Evolutionary conservation across 208 protist species (phyloP).

Genomic region (Acanthamoeba castellanii): DNA sequence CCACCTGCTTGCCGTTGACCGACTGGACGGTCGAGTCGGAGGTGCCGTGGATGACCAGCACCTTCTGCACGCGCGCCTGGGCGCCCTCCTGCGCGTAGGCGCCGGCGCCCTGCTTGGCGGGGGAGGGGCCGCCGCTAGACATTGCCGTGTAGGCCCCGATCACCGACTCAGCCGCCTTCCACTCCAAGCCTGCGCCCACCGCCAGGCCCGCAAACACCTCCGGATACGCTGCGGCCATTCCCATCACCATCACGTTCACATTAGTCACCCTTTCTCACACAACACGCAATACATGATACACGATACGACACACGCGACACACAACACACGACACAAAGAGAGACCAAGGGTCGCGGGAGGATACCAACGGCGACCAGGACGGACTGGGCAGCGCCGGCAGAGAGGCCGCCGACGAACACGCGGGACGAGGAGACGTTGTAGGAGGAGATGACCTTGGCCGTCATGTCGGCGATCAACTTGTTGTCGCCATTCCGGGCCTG

Average conservation of each 20-base stretch:
- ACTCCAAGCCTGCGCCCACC: conserved; percentile 60
- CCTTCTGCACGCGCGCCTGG: conserved; percentile 26
- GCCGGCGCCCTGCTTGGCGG: neutral
- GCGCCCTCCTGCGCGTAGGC: conserved; percentile 44
- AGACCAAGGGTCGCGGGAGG: neutral
- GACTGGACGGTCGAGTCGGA: conserved; percentile 44
- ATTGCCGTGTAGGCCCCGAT: conserved; percentile 54
- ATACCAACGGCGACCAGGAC: conserved; percentile 55
- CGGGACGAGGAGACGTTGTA: neutral
- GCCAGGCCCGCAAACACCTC: conserved; percentile 9
- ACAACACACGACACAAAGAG: neutral
- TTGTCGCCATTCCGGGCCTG: conserved; percentile 37
- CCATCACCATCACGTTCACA: neutral
- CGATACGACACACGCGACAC: neutral
- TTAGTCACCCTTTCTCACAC: neutral
- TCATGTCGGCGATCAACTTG: conserved; percentile 16
- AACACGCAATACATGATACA: neutral
- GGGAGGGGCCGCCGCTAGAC: conserved; percentile 45
- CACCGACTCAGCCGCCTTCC: conserved; percentile 3
- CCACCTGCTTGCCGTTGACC: conserved; percentile 73
- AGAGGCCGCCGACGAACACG: conserved; percentile 63
- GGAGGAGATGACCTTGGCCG: conserved; percentile 16
- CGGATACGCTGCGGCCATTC: neutral
- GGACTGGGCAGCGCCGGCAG: conserved; percentile 38
- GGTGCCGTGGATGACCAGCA: conserved; percentile 61